A percentile compares a stretch with the other conserved stretches of the same genome.
Evolutionary conservation across 2,329 filamentous ascomycete species (phyloP).

Genomic region (Daldinia eschscholtzii): DNA sequence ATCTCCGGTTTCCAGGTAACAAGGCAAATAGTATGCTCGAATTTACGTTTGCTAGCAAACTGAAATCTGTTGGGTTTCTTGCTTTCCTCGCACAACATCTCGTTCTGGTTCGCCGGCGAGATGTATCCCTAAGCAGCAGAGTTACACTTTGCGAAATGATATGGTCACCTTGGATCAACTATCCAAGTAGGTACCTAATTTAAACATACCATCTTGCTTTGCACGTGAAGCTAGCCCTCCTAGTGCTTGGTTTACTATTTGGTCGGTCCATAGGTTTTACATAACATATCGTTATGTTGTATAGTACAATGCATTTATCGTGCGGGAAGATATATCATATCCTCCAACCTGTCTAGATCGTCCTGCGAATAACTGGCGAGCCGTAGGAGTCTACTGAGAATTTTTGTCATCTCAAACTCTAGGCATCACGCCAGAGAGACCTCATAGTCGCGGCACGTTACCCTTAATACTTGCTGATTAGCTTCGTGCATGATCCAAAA

Average conservation of each 20-base stretch:
- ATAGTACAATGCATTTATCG: background rate
- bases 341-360: background rate
- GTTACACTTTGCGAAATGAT: background rate
- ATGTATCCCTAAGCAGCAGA: background rate
- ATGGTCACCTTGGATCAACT: background rate
- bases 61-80: slow-evolving; percentile 1
- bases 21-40: slow-evolving; percentile 1
- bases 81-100: slow-evolving; percentile 6
- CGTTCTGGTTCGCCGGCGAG: background rate
- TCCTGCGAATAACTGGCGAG: background rate
- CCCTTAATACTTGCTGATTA: background rate
- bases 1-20: background rate
- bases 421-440: background rate
- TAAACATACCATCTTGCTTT: background rate
- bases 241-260: background rate
- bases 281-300: background rate
- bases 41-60: slow-evolving; percentile 15
- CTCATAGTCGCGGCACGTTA: background rate
- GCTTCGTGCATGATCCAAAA: background rate
- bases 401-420: background rate
- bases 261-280: background rate
- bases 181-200: background rate
- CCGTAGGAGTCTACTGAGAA: background rate
- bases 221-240: background rate
- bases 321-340: no score